Evolutionary conservation across 495 filamentous ascomycete species (phyloP).

Genomic region (Mycothermus thermophilus): DNA sequence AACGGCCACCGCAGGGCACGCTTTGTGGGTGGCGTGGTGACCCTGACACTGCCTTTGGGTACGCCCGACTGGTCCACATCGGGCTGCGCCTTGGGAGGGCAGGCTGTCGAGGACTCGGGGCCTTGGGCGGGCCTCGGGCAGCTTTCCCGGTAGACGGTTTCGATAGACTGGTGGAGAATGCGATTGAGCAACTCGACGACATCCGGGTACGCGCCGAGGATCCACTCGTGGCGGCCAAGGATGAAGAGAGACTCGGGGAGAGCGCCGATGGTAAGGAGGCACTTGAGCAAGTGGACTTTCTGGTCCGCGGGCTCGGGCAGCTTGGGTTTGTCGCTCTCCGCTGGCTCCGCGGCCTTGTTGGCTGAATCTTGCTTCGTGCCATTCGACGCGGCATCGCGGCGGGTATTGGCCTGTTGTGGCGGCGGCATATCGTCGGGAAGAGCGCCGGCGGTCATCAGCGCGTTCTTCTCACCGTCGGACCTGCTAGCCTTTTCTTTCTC

Average conservation of each 20-base stretch:
- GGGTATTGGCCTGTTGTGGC: slow-evolving; percentile 6
- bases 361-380: slow-evolving; percentile 42
- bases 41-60: slow-evolving; percentile 50
- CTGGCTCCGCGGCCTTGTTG: slow-evolving; percentile 31
- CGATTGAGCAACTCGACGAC: slow-evolving; percentile 55
- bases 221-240: slow-evolving; percentile 80
- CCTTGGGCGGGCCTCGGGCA: slow-evolving; percentile 11
- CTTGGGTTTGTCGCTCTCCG: slow-evolving; percentile 43
- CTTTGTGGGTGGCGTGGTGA: slow-evolving; percentile 39
- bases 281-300: slow-evolving; percentile 70
- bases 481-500: slow-evolving; percentile 56
- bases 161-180: slow-evolving; percentile 65
- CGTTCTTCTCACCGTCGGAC: slow-evolving; percentile 58
- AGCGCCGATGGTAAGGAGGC: slow-evolving; percentile 79
- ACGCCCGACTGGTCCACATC: slow-evolving; percentile 48
- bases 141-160: slow-evolving; percentile 31
- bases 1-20: slow-evolving; percentile 65
- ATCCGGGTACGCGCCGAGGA: slow-evolving; percentile 70
- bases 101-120: slow-evolving; percentile 15
- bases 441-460: slow-evolving; percentile 78
- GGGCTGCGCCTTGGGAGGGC: slow-evolving; percentile 33
- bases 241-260: slow-evolving; percentile 89
- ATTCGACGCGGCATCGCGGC: slow-evolving; percentile 22
- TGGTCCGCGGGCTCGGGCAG: slow-evolving; percentile 78
- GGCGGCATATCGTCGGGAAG: slow-evolving; percentile 59